Base-by-base conservation (phyloP, 2,329 filamentous ascomycete genomes). In the Aspergillus sp. region DNA sequence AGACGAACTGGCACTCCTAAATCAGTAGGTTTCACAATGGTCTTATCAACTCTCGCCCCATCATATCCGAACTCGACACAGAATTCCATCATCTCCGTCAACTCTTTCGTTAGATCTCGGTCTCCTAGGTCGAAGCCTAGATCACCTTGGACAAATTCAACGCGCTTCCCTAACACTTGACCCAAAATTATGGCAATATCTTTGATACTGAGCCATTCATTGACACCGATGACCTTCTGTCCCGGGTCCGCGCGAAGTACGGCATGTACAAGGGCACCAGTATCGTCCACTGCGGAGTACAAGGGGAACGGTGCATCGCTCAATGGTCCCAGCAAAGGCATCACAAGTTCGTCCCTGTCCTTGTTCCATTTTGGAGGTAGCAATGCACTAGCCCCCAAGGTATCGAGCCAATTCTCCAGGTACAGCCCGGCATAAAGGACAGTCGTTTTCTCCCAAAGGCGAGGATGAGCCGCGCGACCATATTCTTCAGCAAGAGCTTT, bases 401-500 rank as follows among this genome's bases (percentile, higher is more conserved):
- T 11, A 4, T 30, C 27, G 27, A 61, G 17, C 20, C 34, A 66
- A 53, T 77, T 77, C 6, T 66, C 65, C 7, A 72, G 54, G 57
- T 74, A 76, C 50, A 68, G 68, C 3, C 71, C 72, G 15, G 73
- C 65, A 51, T 75, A 67, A 13, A 77, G n/a, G 34, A 70, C 61
- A 33, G 62, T 71, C 50, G 68, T 70, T 57, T 69, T 72, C 40
- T 54, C 59, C 30, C 65, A 67, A 34, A 76, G 56, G 9, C 56
- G 52, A 0, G 65, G 66, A 59, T 71, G 65, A n/a, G 53, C 47
- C 17, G 66, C 56, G 47, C 58, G 62, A 34, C 70, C 62, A 47
- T 77, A 77, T 2, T 67, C 62, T 2, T 63, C 68, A 5, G 67
- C 70, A 1, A 65, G 64, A 5, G 74, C 77, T 60, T 80, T 80